These are phyloP conservation scores for Phialocephala sp. DNA, from an alignment of 2,329 filamentous ascomycete genomes.

Conservation along the genomic window DNA sequence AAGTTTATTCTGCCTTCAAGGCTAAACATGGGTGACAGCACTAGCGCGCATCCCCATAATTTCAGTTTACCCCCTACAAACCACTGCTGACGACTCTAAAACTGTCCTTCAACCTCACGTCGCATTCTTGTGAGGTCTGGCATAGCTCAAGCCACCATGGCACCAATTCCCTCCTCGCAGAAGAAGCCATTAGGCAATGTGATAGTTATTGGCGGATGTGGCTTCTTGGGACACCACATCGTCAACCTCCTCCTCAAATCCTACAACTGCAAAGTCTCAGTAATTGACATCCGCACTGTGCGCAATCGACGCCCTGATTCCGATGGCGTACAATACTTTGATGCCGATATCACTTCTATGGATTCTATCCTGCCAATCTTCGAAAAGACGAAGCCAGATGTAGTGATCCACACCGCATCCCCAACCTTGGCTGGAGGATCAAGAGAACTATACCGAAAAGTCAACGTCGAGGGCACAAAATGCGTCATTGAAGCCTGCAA, in stretches of 20 bases:
- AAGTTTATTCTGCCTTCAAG: background rate
- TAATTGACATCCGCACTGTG: slow-evolving; percentile 74
- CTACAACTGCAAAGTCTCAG: slow-evolving; percentile 62
- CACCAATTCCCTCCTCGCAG: slow-evolving; percentile 21
- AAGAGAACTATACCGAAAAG: slow-evolving; percentile 72
- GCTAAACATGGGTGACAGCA: slow-evolving; percentile 7
- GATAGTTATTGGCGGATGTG: slow-evolving; percentile 82
- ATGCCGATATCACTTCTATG: slow-evolving; percentile 77
- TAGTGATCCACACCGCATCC: slow-evolving; percentile 91
- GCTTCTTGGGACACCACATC: slow-evolving; percentile 84
- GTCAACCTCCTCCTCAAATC: slow-evolving; percentile 69
- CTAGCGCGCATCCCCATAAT: slow-evolving; percentile 17
- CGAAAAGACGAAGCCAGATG: slow-evolving; percentile 70
- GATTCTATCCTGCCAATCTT: slow-evolving; percentile 68
- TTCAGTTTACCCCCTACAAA: slow-evolving; percentile 15
- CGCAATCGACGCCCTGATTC: slow-evolving; percentile 66
- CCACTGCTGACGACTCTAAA: background rate
- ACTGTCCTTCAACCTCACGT: slow-evolving; percentile 5
- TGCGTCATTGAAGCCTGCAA: slow-evolving; percentile 77
- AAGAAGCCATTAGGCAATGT: slow-evolving; percentile 64
- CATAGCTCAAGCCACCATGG: slow-evolving; percentile 19
- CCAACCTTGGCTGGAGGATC: slow-evolving; percentile 61
- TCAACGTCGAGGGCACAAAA: slow-evolving; percentile 88
- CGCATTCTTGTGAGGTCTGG: background rate
- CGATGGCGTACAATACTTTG: slow-evolving; percentile 68